phyloP scores from a whole-genome alignment of 306 rosid genomes.

The Benincasa hispida region DNA sequence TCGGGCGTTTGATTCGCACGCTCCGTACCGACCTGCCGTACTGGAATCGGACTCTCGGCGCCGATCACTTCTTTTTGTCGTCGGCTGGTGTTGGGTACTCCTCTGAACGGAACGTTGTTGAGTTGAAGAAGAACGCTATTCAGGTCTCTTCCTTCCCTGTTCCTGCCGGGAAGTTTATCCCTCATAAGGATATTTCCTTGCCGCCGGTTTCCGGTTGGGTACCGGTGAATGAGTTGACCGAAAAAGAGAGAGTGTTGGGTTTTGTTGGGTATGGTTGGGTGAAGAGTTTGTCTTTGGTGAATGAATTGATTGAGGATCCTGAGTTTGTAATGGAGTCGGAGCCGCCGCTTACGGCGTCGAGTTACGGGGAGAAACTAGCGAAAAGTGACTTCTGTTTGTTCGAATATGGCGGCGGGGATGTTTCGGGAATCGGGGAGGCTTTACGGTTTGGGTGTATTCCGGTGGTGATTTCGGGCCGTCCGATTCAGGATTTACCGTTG shows the following conservation, averaged over 20 bases:
- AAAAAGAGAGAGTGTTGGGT: constrained; percentile 6
- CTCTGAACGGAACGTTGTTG: constrained; percentile 45
- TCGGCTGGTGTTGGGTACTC: constrained; percentile 18
- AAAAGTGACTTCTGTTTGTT: constrained; percentile 40
- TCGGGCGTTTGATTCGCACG: constrained; percentile 27
- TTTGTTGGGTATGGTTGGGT: constrained; percentile 15
- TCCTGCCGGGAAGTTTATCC: constrained; percentile 20
- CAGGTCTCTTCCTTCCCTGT: constrained; percentile 59
- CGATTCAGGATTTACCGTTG: constrained; percentile 48
- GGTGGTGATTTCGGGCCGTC: constrained; percentile 34
- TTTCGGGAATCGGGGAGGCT: constrained; percentile 43
- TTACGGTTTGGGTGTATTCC: constrained; percentile 52
- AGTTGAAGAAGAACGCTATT: constrained; percentile 54
- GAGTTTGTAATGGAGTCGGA: constrained; percentile 27
- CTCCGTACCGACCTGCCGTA: constrained; percentile 29
- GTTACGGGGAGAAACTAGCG: constrained; percentile 9
- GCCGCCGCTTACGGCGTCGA: constrained; percentile 10
- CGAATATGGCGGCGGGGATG: constrained; percentile 20
- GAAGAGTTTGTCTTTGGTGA: constrained; percentile 7
- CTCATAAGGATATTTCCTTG: constrained; percentile 58
- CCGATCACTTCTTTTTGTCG: constrained; percentile 64
- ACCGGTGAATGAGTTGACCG: neutral
- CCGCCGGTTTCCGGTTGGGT: constrained; percentile 12
- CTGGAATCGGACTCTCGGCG: constrained; percentile 82
- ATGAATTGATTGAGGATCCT: constrained; percentile 13